Base-by-base conservation (phyloP, 2,329 filamentous ascomycete genomes). In the Penicillium sp. region DNA sequence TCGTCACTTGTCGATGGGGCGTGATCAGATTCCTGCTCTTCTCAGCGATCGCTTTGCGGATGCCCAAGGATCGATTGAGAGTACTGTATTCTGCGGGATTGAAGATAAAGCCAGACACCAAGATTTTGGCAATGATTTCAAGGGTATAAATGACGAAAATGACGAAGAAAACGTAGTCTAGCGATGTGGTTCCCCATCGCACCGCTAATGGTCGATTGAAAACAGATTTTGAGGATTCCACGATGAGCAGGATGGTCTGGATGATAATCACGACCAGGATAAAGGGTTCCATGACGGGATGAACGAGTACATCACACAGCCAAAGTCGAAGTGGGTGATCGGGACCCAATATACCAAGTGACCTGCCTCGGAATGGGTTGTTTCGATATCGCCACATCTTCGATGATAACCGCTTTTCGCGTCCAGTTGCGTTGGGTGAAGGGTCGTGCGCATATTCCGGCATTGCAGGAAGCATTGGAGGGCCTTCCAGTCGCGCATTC, bases 31-130 rank as follows among this genome's bases (percentile, higher is more conserved):
- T 84, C 60, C 87, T 86, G 60, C 91, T 90, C 75, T 93, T 93
- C 61, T 91, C 88, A 43, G 86, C 79, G 19, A 97, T 80, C 11
- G 89, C 90, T 63, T 88, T 87, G 54, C 86, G 87, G 9, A 96
- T 77, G 11, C 92, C 91, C 35, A 88, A 82, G 64, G 89, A 85
- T 54, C 91, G 86, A 74, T 96, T 90, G 61, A 96, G 90, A 5
- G 92, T 96, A 75, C 91, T 96, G 75, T 97, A 97, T 72, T 97
- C 93, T 9, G 87, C 81, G 1, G 95, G 90, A 71, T 99, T 99
- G 65, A 96, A 81, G 35, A 99, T 82, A 67, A 99, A 90, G 0
- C 95, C 96, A 0, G 95, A 99, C 0, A 99, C 96, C 60, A 99
- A 89, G 43, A 93, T 88, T 56, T 93, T 89, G 60, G 91, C 87